These are phyloP conservation scores for Buxus sempervirens DNA, from an alignment of 164 flowering plant species.

Conservation along the genomic window DNA sequence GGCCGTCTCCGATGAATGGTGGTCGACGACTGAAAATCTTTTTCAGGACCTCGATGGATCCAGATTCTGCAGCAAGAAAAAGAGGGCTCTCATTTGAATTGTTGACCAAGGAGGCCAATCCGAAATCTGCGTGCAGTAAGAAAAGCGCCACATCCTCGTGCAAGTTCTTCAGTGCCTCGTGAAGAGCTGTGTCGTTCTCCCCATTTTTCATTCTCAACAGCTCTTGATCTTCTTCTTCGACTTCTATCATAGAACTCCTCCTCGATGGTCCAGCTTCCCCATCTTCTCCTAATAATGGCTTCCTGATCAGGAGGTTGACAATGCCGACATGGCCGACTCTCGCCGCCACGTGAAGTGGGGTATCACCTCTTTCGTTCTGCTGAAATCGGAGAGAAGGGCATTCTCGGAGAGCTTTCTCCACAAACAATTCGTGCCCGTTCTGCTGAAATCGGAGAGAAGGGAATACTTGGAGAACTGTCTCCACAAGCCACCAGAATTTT, in stretches of 20 bases:
- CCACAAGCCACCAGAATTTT: too few relatives aligned
- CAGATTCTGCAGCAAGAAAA: conserved; percentile 12
- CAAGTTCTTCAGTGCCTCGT: conserved; percentile 16
- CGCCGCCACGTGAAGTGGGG: conserved; percentile 19
- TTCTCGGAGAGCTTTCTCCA: not conserved
- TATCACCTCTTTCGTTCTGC: conserved; percentile 9
- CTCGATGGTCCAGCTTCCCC: too few relatives aligned
- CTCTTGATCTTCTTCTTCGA: not conserved
- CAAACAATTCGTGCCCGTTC: too few relatives aligned
- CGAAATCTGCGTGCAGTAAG: conserved; percentile 5
- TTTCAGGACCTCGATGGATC: not conserved
- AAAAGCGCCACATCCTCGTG: not conserved
- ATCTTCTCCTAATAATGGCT: too few relatives aligned
- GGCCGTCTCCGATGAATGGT: not conserved
- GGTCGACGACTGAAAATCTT: not conserved
- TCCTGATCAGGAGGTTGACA: conserved; percentile 6
- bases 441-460: too few relatives aligned
- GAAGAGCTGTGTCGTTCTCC: conserved; percentile 14
- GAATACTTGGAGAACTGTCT: too few relatives aligned
- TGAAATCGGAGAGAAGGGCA: not conserved
- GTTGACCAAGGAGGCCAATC: conserved; percentile 1
- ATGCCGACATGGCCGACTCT: conserved; percentile 1
- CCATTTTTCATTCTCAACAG: conserved; percentile 12
- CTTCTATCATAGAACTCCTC: not conserved
- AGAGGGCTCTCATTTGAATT: conserved; percentile 13